Percentiles rank a stretch among this genome's conserved stretches.
Conservation (phyloP, 2,329 filamentous ascomycete species). For the Graphilbum sp. region DNA sequence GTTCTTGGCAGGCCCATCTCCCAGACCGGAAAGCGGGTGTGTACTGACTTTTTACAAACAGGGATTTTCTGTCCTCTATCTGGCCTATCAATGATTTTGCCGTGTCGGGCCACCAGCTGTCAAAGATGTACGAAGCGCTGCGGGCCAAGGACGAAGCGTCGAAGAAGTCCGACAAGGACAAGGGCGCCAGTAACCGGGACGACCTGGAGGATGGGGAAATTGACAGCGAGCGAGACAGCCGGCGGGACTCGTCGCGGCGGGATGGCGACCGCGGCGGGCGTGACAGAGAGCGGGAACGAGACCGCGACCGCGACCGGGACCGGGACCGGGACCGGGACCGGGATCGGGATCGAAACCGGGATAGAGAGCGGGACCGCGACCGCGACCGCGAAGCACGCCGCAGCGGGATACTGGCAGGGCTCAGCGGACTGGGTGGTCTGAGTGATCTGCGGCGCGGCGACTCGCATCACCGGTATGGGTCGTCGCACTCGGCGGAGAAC, state of each 20-base stretch:
- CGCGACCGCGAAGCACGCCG: conserved; percentile 11
- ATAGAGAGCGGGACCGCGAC: conserved; percentile 17
- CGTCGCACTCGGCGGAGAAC: too few species aligned
- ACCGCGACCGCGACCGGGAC: conserved; percentile 4
- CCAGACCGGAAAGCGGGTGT: too few species aligned
- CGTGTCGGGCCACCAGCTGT: conserved; percentile 19
- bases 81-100: conserved; percentile 21
- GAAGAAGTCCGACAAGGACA: conserved; percentile 1
- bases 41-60: conserved; percentile 7
- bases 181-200: conserved; percentile 12
- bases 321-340: conserved; percentile 4
- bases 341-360: conserved; percentile 13
- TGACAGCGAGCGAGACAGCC: conserved; percentile 19
- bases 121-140: conserved; percentile 20
- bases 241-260: conserved; percentile 1
- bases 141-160: conserved; percentile 14
- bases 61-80: conserved; percentile 22
- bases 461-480: too few species aligned
- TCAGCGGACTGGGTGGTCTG: conserved; percentile 10
- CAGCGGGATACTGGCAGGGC: conserved; percentile 6
- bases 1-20: background rate
- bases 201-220: conserved; percentile 22
- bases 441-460: too few species aligned
- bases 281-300: conserved; percentile 11
- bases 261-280: conserved; percentile 10